A percentile compares a stretch with the other conserved stretches of the same genome.
These are phyloP conservation scores for Starmerella sirachaensis DNA, from an alignment of 805 yeast species.

Conservation along the genomic window DNA sequence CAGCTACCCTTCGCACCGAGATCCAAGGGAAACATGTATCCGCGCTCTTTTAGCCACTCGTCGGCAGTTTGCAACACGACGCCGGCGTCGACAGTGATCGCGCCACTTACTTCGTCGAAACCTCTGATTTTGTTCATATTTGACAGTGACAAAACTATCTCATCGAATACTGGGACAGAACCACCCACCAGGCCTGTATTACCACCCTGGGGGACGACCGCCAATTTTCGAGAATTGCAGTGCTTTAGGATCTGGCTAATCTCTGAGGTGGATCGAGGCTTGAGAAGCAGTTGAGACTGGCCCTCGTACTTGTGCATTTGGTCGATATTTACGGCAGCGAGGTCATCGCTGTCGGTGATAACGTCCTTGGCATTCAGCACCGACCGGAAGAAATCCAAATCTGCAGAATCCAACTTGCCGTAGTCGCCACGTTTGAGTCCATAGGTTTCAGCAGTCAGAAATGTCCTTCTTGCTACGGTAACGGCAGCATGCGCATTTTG, in stretches of 20 bases:
- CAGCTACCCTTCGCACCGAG: slow-evolving; percentile 95
- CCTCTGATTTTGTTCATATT: slow-evolving; percentile 65
- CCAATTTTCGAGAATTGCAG: slow-evolving; percentile 64
- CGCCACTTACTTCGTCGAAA: slow-evolving; percentile 71
- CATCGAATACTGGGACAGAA: slow-evolving; percentile 83
- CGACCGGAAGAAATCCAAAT: slow-evolving; percentile 47
- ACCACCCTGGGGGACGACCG: slow-evolving; percentile 94
- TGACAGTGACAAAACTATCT: slow-evolving; percentile 59
- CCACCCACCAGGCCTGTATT: slow-evolving; percentile 95
- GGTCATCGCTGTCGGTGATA: slow-evolving; percentile 48
- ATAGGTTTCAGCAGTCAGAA: slow-evolving; percentile 58
- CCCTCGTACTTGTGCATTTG: slow-evolving; percentile 92
- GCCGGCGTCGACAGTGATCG: slow-evolving; percentile 81
- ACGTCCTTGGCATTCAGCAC: slow-evolving; percentile 33
- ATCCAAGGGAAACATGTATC: slow-evolving; percentile 84
- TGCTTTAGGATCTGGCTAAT: slow-evolving; percentile 63
- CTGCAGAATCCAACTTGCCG: slow-evolving; percentile 42
- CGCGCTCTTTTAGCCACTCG: slow-evolving; percentile 61
- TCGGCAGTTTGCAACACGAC: slow-evolving; percentile 77
- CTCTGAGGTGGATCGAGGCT: slow-evolving; percentile 70
- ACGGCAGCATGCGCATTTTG: no score
- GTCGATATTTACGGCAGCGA: slow-evolving; percentile 68
- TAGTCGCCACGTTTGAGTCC: slow-evolving; percentile 39
- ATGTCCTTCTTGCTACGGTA: no score
- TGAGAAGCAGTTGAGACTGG: slow-evolving; percentile 62